Percentiles rank a stretch among this genome's conserved stretches.
These are phyloP conservation scores for Andrographis paniculata DNA, from an alignment of 305 asterid genomes.

Conservation along the genomic window DNA sequence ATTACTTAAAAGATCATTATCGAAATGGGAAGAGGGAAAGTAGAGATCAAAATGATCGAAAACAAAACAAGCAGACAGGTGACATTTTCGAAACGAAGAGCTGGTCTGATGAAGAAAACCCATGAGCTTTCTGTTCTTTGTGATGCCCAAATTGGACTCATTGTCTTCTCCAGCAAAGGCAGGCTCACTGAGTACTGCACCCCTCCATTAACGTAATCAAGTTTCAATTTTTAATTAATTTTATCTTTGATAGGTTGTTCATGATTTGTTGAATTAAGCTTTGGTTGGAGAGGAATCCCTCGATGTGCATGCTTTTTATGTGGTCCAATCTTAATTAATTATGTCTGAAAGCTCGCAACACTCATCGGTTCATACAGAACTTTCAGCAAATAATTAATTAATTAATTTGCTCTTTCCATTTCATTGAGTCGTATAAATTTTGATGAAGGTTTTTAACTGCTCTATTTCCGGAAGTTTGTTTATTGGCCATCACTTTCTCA, in stretches of 20 bases:
- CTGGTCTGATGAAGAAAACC: conserved; percentile 71
- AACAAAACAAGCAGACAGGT: conserved; percentile 78
- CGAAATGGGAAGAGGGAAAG: conserved; percentile 73
- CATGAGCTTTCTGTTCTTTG: conserved; percentile 83
- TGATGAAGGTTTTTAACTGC: no score
- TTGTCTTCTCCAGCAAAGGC: conserved; percentile 68
- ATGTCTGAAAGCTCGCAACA: no score
- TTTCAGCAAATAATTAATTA: no score
- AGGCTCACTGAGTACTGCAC: conserved; percentile 57
- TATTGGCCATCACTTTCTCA: no score
- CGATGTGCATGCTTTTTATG: no score
- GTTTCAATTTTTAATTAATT: background rate
- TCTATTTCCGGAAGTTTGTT: no score
- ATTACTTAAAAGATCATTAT: background rate
- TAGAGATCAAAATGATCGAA: conserved; percentile 82
- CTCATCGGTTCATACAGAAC: no score
- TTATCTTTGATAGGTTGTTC: background rate
- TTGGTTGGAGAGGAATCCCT: no score
- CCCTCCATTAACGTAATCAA: conserved; percentile 39
- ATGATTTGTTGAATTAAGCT: background rate
- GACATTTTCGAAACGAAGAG: conserved; percentile 66
- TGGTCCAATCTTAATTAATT: no score
- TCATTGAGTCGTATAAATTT: no score
- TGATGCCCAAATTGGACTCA: conserved; percentile 84
- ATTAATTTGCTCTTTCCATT: no score